Evolutionary conservation across 768 basidiomycete species (phyloP).

Genomic region (Mycena belliarum): DNA sequence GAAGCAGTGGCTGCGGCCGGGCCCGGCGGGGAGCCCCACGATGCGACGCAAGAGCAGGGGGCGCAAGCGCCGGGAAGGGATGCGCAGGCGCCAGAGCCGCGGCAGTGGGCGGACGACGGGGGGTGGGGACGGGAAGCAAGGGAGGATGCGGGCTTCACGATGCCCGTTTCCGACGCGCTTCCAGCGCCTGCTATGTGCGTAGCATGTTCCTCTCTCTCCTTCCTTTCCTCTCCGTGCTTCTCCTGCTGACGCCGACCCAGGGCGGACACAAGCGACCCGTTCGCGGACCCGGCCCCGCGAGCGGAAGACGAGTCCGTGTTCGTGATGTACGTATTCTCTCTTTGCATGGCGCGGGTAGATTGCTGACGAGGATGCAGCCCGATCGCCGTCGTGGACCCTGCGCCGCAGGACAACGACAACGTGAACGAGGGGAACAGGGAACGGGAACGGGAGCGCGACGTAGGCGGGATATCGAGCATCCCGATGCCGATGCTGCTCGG

Average conservation of each 20-base stretch:
- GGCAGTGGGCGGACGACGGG: not conserved
- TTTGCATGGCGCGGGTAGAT: not conserved
- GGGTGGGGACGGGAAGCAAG: not conserved
- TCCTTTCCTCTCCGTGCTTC: not conserved
- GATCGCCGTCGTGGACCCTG: not conserved
- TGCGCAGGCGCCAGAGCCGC: not conserved
- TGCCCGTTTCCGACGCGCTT: not conserved
- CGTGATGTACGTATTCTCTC: not conserved
- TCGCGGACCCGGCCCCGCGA: conserved; percentile 6
- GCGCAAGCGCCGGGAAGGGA: not conserved
- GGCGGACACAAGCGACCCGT: conserved; percentile 9
- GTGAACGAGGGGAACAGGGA: too few relatives aligned
- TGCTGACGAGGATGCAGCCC: not conserved
- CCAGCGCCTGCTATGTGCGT: not conserved
- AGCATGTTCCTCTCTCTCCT: too few relatives aligned
- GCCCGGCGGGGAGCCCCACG: too few relatives aligned
- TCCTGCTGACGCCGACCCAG: not conserved
- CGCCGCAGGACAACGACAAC: too few relatives aligned
- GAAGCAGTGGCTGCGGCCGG: too few relatives aligned
- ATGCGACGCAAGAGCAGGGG: too few relatives aligned
- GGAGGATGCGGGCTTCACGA: not conserved
- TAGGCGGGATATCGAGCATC: conserved; percentile 27
- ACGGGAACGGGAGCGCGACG: too few relatives aligned
- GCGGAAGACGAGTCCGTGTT: not conserved
- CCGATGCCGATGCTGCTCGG: conserved; percentile 29